A percentile compares a stretch with the other conserved stretches of the same genome.
These are phyloP conservation scores for Tetrahymena thermophila DNA, from an alignment of 73 alveolate species.

Conservation along the genomic window DNA sequence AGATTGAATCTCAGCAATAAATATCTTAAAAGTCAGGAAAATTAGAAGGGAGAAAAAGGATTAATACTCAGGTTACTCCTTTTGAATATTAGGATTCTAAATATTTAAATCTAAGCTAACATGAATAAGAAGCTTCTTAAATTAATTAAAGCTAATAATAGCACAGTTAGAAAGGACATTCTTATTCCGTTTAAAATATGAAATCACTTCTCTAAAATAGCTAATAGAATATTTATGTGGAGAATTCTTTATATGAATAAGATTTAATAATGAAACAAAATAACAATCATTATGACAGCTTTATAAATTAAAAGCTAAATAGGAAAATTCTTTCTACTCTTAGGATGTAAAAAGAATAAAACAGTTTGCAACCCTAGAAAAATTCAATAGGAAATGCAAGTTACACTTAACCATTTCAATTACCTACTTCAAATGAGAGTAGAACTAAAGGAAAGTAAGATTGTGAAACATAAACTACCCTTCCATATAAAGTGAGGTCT, in stretches of 20 bases:
- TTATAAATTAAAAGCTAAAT: not conserved
- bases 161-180: not conserved
- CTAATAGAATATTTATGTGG: not conserved
- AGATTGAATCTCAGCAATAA: not conserved
- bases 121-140: not conserved
- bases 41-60: not conserved
- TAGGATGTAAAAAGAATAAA: not conserved
- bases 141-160: not conserved
- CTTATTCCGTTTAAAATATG: not conserved
- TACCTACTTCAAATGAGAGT: not conserved
- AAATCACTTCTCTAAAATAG: not conserved
- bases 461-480: not conserved
- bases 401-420: not conserved
- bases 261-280: not conserved
- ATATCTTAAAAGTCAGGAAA: not conserved
- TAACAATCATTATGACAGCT: not conserved
- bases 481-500: not conserved
- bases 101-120: not conserved
- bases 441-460: not conserved
- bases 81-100: not conserved
- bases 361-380: not conserved
- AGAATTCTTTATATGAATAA: not conserved
- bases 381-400: not conserved
- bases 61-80: not conserved
- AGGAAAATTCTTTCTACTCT: not conserved